Conservation (phyloP, 2,329 filamentous ascomycete species). For the Aschersonia sp. region DNA sequence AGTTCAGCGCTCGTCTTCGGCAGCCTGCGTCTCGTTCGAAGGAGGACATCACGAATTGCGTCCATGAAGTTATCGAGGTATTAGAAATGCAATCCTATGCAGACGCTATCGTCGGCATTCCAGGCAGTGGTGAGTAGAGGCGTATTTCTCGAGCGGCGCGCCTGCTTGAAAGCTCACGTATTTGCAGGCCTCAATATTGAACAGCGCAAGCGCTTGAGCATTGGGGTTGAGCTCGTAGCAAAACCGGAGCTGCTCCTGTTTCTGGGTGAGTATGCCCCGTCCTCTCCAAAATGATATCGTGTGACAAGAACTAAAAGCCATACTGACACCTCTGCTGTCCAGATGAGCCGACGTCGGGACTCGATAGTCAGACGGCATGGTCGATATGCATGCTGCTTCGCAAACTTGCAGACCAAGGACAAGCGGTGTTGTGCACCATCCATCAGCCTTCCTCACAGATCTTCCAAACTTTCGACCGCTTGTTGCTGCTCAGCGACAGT, state of each 20-base stretch:
- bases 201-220: conserved; percentile 35
- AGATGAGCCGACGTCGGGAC: conserved; percentile 37
- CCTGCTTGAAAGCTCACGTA: background rate
- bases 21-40: conserved; percentile 14
- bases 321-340: no score
- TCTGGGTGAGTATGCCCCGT: conserved; percentile 14
- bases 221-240: conserved; percentile 31
- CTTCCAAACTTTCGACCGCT: conserved; percentile 33
- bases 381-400: conserved; percentile 58
- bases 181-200: conserved; percentile 25
- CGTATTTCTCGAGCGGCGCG: background rate
- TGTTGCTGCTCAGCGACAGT: conserved; percentile 31
- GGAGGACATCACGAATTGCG: conserved; percentile 11
- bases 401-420: conserved; percentile 40
- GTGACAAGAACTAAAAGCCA: background rate
- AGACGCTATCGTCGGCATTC: conserved; percentile 33
- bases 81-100: conserved; percentile 37
- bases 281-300: background rate
- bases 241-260: conserved; percentile 31
- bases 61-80: conserved; percentile 15
- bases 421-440: conserved; percentile 35
- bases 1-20: conserved; percentile 26
- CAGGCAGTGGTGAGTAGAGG: conserved; percentile 18
- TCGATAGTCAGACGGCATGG: conserved; percentile 50
- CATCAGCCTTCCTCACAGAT: conserved; percentile 28